These are phyloP conservation scores for Aquanectria penicillioides DNA, from an alignment of 2,329 filamentous ascomycete species.

Conservation along the genomic window DNA sequence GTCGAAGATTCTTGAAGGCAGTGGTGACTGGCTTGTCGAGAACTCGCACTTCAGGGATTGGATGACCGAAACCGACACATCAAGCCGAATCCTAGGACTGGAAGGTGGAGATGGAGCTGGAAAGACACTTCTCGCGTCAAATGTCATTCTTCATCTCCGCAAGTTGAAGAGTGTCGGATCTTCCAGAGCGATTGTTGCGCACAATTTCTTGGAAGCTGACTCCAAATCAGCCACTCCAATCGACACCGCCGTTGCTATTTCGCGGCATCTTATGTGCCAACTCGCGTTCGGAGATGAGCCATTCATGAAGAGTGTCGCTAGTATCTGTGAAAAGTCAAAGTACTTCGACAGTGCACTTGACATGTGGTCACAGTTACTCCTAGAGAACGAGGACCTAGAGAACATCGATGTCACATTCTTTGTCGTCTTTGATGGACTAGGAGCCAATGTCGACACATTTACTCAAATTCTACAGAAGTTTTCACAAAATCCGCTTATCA, in stretches of 20 bases:
- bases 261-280: slow-evolving; percentile 41
- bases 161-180: slow-evolving; percentile 18
- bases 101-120: slow-evolving; percentile 43
- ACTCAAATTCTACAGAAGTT: slow-evolving; percentile 39
- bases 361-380: slow-evolving; percentile 45
- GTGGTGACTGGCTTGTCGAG: slow-evolving; percentile 32
- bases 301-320: slow-evolving; percentile 45
- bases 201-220: slow-evolving; percentile 14
- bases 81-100: slow-evolving; percentile 34
- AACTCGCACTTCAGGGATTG: slow-evolving; percentile 12
- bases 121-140: slow-evolving; percentile 47
- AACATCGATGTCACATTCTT: slow-evolving; percentile 45
- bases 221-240: not conserved
- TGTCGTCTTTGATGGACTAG: slow-evolving; percentile 45
- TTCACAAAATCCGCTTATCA: slow-evolving; percentile 24
- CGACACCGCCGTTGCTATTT: not conserved
- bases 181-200: slow-evolving; percentile 15
- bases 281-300: slow-evolving; percentile 45
- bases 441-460: slow-evolving; percentile 30
- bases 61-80: not conserved
- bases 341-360: slow-evolving; percentile 42
- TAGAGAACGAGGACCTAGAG: slow-evolving; percentile 44
- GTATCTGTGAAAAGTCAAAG: slow-evolving; percentile 36
- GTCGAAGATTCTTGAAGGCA: slow-evolving; percentile 42
- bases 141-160: slow-evolving; percentile 41